Evolutionary conservation across 2,329 filamentous ascomycete genomes (phyloP).

Genomic region (Calonectria fujianensis): DNA sequence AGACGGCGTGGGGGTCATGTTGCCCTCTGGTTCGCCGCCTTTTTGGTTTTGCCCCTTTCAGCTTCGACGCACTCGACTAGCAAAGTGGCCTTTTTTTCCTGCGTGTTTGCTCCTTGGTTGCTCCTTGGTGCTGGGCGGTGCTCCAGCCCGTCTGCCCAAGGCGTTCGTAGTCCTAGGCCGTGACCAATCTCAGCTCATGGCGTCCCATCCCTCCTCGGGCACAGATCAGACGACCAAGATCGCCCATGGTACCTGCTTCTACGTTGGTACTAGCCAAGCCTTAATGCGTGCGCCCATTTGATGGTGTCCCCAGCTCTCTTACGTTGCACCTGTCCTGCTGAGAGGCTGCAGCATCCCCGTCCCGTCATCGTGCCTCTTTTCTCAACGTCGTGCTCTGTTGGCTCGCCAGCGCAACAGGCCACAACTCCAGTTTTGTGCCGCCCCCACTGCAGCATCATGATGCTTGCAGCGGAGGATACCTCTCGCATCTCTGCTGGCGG

Average conservation of each 20-base stretch:
- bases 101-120: not conserved
- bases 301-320: constrained; percentile 13
- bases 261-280: constrained; percentile 23
- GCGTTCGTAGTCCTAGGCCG: constrained; percentile 28
- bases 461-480: constrained; percentile 3
- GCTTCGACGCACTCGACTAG: constrained; percentile 9
- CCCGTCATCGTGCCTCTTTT: constrained; percentile 9
- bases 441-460: constrained; percentile 37
- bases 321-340: constrained; percentile 15
- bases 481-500: constrained; percentile 13
- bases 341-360: constrained; percentile 23
- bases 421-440: constrained; percentile 29
- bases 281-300: constrained; percentile 18
- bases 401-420: constrained; percentile 23
- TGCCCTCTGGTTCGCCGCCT: constrained; percentile 19
- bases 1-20: constrained; percentile 46
- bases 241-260: constrained; percentile 53
- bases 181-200: constrained; percentile 39
- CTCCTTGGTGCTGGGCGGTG: constrained; percentile 3
- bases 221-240: constrained; percentile 51
- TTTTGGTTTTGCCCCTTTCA: constrained; percentile 25
- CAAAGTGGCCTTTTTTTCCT: not conserved
- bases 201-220: constrained; percentile 23
- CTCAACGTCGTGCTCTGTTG: constrained; percentile 8
- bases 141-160: constrained; percentile 31